Percentiles rank a stretch among this genome's conserved stretches.
These are phyloP conservation scores for Plasmodium cynomolgi DNA, from an alignment of 169 alveolate species.

Conservation along the genomic window DNA sequence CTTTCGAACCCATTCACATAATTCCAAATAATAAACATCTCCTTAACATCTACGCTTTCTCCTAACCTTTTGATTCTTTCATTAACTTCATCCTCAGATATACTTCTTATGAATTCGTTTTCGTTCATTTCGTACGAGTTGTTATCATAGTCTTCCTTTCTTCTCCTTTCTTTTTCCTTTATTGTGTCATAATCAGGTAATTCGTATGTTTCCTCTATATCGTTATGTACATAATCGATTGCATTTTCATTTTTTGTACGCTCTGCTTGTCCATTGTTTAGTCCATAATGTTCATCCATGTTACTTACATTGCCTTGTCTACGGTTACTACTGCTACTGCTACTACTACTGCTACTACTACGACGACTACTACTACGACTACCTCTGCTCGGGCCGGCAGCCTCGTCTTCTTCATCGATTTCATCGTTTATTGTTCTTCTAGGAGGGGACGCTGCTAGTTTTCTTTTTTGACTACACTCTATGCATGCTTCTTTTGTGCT, in stretches of 20 bases:
- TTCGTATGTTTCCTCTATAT: neutral
- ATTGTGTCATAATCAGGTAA: neutral
- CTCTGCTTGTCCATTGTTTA: neutral
- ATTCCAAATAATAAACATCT: conserved; percentile 31
- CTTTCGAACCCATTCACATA: conserved; percentile 26
- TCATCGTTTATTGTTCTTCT: neutral
- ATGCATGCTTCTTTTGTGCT: neutral
- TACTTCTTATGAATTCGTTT: neutral
- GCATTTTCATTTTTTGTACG: neutral
- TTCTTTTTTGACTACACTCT: neutral
- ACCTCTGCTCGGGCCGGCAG: neutral
- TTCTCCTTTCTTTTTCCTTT: neutral
- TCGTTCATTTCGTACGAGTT: neutral
- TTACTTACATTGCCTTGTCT: neutral
- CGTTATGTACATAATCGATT: neutral
- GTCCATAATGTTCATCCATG: neutral
- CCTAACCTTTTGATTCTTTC: neutral
- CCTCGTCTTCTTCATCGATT: neutral
- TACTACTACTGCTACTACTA: neutral
- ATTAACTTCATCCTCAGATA: conserved; percentile 9
- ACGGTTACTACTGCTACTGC: neutral
- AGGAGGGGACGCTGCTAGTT: neutral
- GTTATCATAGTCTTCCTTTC: neutral
- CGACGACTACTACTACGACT: neutral
- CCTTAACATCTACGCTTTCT: conserved; percentile 11